Evolutionary conservation across 2,329 filamentous ascomycete genomes (phyloP), one percentile per base, ranked within the genome.

Genomic region (Calonectria pseudoreteaudii): DNA sequence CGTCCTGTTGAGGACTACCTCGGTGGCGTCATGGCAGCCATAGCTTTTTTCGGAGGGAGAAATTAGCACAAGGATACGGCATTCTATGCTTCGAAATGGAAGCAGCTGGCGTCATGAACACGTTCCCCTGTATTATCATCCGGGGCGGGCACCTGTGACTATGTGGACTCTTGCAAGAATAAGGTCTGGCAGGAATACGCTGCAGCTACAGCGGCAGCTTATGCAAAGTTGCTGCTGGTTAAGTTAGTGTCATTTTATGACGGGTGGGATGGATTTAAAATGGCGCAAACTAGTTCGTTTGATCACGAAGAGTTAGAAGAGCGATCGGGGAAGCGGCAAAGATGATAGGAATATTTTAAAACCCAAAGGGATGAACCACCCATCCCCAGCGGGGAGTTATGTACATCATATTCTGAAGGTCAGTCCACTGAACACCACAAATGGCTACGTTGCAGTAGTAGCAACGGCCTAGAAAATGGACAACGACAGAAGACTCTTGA

Each of bases 11-110:
- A n/a, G n/a, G n/a, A n/a, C n/a, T n/a, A n/a, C n/a, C n/a, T n/a
- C n/a, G n/a, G n/a, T n/a, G n/a, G n/a, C n/a, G n/a, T n/a, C n/a
- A n/a, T n/a, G n/a, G n/a, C n/a, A n/a, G n/a, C n/a, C n/a, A n/a
- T n/a, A n/a, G n/a, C n/a, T n/a, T n/a, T n/a, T n/a, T n/a, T n/a
- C n/a, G n/a, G n/a, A 20, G 66, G n/a, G 41, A 65, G 31, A 10
- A 62, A 23, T 52, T 16, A 26, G 71, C 66, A 13, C 14, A 31
- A 4, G 23, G 60, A 44, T 36, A 58, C 3, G 23, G 28, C 5
- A 50, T 70, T 4, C 38, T 75, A 1, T 76, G 74, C 14, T 73
- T 70, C 34, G 73, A 76, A 36, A 75, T 71, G 67, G 72, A 75
- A 9, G 65, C 68, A 8, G 72, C 74, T 0, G 72, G 74, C 0